These are phyloP conservation scores for Daldinia grandis DNA, from an alignment of 495 filamentous ascomycete genomes.

Conservation along the genomic window DNA sequence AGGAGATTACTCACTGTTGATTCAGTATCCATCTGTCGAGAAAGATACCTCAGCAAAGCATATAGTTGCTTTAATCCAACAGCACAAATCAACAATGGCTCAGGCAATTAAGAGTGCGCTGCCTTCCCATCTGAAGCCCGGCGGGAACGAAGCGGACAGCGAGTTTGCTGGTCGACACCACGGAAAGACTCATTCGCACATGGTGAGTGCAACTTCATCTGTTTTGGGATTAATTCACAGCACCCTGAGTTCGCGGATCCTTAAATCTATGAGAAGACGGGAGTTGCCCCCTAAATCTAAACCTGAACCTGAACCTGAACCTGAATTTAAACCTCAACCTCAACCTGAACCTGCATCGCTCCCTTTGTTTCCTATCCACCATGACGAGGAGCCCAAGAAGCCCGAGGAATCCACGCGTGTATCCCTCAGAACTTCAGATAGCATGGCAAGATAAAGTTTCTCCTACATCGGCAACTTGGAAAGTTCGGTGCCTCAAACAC, in stretches of 20 bases:
- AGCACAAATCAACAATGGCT: conserved; percentile 68
- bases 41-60: background rate
- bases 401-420: conserved; percentile 11
- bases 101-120: conserved; percentile 73
- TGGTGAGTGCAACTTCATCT: conserved; percentile 72
- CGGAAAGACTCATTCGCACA: conserved; percentile 93
- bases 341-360: background rate
- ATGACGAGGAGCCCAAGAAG: background rate
- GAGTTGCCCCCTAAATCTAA: background rate
- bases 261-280: conserved; percentile 3
- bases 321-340: no score
- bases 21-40: background rate
- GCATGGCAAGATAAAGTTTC: conserved; percentile 22
- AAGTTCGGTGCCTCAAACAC: conserved; percentile 9
- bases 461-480: background rate
- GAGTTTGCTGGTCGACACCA: conserved; percentile 77
- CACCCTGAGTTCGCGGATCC: conserved; percentile 9
- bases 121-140: conserved; percentile 80
- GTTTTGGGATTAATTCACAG: conserved; percentile 5
- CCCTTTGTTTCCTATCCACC: background rate
- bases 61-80: conserved; percentile 2
- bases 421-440: conserved; percentile 17
- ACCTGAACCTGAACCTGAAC: no score
- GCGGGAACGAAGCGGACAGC: conserved; percentile 56
- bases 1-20: conserved; percentile 5